phyloP scores from a whole-genome alignment of 1,284 basidiomycete species.

The Apiotrichum akiyoshidainum region DNA sequence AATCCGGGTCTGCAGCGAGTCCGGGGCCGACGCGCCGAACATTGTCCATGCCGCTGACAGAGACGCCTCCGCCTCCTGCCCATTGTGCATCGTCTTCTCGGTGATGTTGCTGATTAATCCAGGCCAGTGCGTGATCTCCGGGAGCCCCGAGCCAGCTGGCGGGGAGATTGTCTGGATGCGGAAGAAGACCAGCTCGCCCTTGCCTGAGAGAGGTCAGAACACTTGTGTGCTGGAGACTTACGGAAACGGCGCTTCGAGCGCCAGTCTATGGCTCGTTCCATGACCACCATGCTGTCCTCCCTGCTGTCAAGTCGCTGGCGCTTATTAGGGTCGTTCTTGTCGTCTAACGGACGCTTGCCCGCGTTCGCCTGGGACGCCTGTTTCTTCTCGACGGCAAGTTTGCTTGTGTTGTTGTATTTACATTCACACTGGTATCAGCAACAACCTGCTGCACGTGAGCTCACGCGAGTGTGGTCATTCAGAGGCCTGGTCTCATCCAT shows the following conservation, averaged over 20 bases:
- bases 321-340: neutral
- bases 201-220: slow-evolving; percentile 21
- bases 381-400: slow-evolving; percentile 6
- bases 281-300: slow-evolving; percentile 1
- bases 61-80: slow-evolving; percentile 16
- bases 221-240: neutral
- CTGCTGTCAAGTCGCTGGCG: neutral
- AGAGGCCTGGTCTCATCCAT: slow-evolving; percentile 30
- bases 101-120: slow-evolving; percentile 27
- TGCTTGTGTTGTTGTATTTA: slow-evolving; percentile 27
- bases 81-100: slow-evolving; percentile 9
- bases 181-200: slow-evolving; percentile 45
- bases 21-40: slow-evolving; percentile 16
- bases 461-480: slow-evolving; percentile 29
- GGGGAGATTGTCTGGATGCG: slow-evolving; percentile 28
- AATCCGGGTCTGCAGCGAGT: neutral
- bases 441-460: neutral
- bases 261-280: slow-evolving; percentile 21
- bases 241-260: slow-evolving; percentile 15
- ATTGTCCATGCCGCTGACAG: slow-evolving; percentile 19
- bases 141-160: slow-evolving; percentile 16
- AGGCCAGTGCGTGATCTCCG: slow-evolving; percentile 44
- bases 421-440: slow-evolving; percentile 33
- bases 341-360: neutral
- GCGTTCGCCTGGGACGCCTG: neutral